Evolutionary conservation across 2,329 filamentous ascomycete species (phyloP).

Genomic region (Onygenales sp.): DNA sequence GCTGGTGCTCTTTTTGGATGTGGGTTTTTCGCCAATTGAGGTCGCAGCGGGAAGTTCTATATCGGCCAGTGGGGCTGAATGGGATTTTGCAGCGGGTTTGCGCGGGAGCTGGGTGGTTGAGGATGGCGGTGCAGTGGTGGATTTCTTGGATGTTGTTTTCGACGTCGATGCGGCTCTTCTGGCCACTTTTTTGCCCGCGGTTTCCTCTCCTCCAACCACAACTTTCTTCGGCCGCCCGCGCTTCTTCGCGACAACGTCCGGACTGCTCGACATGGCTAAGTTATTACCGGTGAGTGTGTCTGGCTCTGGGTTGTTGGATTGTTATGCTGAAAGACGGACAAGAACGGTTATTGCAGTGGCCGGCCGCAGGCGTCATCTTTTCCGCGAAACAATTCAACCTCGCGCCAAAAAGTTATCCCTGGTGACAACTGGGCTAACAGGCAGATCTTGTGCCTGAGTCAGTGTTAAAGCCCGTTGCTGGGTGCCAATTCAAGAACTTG

Average conservation of each 20-base stretch:
- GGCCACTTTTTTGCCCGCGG: neutral
- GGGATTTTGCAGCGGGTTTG: neutral
- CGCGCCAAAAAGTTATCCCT: too few species aligned
- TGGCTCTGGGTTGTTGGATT: too few species aligned
- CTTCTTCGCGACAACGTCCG: neutral
- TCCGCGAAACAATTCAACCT: too few species aligned
- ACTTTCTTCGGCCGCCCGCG: constrained; percentile 4
- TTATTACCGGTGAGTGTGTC: neutral
- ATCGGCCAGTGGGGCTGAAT: neutral
- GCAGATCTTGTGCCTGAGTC: too few species aligned
- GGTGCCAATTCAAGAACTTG: too few species aligned
- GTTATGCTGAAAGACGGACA: too few species aligned
- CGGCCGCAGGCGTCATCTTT: too few species aligned
- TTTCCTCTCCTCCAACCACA: neutral
- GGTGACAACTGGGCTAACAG: too few species aligned
- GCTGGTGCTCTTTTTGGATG: neutral
- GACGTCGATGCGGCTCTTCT: neutral
- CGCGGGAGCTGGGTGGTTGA: neutral
- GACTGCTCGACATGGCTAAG: neutral
- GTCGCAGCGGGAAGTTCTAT: neutral
- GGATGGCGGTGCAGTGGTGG: neutral
- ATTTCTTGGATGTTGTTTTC: neutral
- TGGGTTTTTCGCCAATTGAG: neutral
- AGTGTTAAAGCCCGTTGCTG: too few species aligned
- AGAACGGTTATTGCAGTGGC: too few species aligned